phyloP scores from a whole-genome alignment of 2,329 filamentous ascomycete genomes.

The Alternaria ventricosa region DNA sequence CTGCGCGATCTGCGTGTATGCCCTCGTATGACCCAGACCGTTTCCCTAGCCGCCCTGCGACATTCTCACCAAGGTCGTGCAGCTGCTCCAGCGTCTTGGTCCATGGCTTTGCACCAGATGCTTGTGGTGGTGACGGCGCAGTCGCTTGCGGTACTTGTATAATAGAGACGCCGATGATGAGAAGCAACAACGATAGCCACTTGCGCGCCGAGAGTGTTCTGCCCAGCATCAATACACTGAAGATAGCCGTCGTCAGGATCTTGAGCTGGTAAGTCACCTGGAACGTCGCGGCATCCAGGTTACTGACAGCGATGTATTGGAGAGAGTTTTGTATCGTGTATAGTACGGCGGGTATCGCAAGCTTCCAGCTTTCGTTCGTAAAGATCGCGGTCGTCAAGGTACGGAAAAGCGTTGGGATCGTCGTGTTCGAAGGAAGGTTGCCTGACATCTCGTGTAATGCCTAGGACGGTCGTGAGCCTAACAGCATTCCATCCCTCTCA shows the following conservation, averaged over 20 bases:
- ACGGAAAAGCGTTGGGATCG: slow-evolving; percentile 79
- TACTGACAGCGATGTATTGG: slow-evolving; percentile 89
- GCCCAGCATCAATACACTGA: slow-evolving; percentile 79
- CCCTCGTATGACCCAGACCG: slow-evolving; percentile 87
- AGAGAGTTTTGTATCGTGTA: slow-evolving; percentile 94
- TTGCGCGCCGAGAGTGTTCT: slow-evolving; percentile 73
- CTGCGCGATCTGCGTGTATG: slow-evolving; percentile 69
- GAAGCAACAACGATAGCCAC: slow-evolving; percentile 79
- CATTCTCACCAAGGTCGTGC: slow-evolving; percentile 66
- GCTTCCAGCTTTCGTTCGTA: slow-evolving; percentile 90
- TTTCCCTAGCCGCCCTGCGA: slow-evolving; percentile 61
- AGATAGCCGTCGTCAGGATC: slow-evolving; percentile 88
- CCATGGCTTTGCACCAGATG: slow-evolving; percentile 72
- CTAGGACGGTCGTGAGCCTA: slow-evolving; percentile 4
- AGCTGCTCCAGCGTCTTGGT: slow-evolving; percentile 81
- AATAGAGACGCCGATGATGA: slow-evolving; percentile 82
- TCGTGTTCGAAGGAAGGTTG: slow-evolving; percentile 77
- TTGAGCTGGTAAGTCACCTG: slow-evolving; percentile 94
- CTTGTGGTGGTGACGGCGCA: slow-evolving; percentile 58
- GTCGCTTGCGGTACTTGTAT: slow-evolving; percentile 76
- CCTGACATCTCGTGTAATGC: slow-evolving; percentile 86
- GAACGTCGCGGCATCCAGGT: slow-evolving; percentile 90
- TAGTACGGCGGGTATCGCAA: slow-evolving; percentile 84
- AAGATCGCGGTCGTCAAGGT: slow-evolving; percentile 84
- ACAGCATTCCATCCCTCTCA: no score